Evolutionary conservation across 2,329 filamentous ascomycete genomes (phyloP).

Genomic region (Thelonectria discophora): DNA sequence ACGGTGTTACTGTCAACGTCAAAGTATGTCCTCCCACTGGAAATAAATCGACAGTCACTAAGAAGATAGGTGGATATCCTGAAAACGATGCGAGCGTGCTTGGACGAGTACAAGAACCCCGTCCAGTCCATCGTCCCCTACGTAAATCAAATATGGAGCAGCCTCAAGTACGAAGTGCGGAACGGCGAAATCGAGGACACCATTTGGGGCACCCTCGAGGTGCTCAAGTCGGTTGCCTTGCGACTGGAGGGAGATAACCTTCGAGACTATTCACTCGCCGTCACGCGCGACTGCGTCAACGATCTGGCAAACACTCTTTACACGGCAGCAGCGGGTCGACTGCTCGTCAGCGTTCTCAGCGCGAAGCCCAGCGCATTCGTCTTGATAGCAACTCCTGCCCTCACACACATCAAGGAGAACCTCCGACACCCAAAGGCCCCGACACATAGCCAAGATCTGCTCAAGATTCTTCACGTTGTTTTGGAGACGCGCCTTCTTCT

Average conservation of each 20-base stretch:
- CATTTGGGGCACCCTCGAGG: constrained; percentile 64
- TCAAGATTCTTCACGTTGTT: constrained; percentile 61
- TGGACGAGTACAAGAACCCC: constrained; percentile 58
- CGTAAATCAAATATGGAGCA: constrained; percentile 62
- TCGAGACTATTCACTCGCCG: constrained; percentile 56
- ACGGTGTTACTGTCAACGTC: constrained; percentile 65
- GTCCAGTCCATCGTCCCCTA: constrained; percentile 59
- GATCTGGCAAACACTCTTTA: constrained; percentile 64
- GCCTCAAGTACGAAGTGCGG: constrained; percentile 70
- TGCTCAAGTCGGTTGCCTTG: constrained; percentile 59
- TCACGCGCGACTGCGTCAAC: constrained; percentile 62
- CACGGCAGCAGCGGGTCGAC: constrained; percentile 59
- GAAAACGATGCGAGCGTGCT: constrained; percentile 62
- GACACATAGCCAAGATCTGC: constrained; percentile 60
- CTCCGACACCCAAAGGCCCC: constrained; percentile 60
- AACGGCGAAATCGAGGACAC: constrained; percentile 68
- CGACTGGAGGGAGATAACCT: constrained; percentile 56
- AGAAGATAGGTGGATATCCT: constrained; percentile 60
- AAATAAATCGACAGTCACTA: not conserved
- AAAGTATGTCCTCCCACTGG: constrained; percentile 51
- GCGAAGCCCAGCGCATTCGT: constrained; percentile 59
- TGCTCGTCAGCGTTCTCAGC: constrained; percentile 61
- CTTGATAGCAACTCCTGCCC: constrained; percentile 55
- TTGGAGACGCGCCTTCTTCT: constrained; percentile 57
- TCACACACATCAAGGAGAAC: constrained; percentile 60